A percentile compares a stretch with the other conserved stretches of the same genome.
These are phyloP conservation scores for Fusarium sp. DNA, from an alignment of 2,329 filamentous ascomycete species.

Conservation along the genomic window DNA sequence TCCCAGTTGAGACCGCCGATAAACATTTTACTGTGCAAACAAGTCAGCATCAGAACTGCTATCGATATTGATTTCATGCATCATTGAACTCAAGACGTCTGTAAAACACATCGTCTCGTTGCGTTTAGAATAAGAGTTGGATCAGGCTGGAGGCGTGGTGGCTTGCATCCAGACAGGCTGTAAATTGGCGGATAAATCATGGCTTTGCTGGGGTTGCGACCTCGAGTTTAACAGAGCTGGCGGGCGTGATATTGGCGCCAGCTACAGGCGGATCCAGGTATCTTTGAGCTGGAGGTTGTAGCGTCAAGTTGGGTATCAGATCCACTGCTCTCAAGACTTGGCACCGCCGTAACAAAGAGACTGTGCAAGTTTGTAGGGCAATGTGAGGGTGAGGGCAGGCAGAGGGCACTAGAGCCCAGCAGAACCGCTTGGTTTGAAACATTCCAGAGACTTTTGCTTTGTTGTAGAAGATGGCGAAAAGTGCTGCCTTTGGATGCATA, in stretches of 20 bases:
- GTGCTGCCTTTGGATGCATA: constrained; percentile 21
- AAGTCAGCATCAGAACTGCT: constrained; percentile 31
- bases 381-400: constrained; percentile 19
- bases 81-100: constrained; percentile 14
- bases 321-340: background rate
- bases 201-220: constrained; percentile 2
- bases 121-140: constrained; percentile 16
- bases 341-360: constrained; percentile 13
- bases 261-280: background rate
- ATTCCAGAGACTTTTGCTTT: constrained; percentile 7
- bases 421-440: constrained; percentile 8
- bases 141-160: constrained; percentile 33
- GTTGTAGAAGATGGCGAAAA: constrained; percentile 17
- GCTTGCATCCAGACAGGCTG: constrained; percentile 32
- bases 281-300: constrained; percentile 5
- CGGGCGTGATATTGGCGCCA: constrained; percentile 1
- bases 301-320: background rate
- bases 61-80: constrained; percentile 1
- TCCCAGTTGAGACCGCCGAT: constrained; percentile 99
- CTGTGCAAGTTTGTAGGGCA: constrained; percentile 17
- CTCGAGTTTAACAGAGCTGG: constrained; percentile 10
- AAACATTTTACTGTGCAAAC: constrained; percentile 88
- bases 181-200: constrained; percentile 7
- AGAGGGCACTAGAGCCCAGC: background rate
- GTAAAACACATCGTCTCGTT: constrained; percentile 2